A percentile compares a stretch with the other conserved stretches of the same genome.
Evolutionary conservation across 2,329 filamentous ascomycete species (phyloP).

Genomic region (Xylariomycetidae sp.): DNA sequence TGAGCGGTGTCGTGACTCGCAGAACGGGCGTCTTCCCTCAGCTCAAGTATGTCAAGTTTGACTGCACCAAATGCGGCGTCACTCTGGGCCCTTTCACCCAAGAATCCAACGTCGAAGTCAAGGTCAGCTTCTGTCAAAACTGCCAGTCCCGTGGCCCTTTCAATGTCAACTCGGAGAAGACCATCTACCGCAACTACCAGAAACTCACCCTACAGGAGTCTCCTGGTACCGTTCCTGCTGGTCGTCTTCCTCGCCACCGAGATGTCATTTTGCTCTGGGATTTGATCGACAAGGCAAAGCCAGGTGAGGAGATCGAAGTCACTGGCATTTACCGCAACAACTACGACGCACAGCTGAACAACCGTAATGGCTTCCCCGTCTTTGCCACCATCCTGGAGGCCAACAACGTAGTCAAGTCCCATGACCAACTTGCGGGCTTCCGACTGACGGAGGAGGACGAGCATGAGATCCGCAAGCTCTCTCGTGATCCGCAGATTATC

Average conservation of each 20-base stretch:
- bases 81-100: conserved; percentile 96
- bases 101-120: conserved; percentile 93
- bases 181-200: conserved; percentile 97
- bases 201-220: conserved; percentile 96
- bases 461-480: conserved; percentile 79
- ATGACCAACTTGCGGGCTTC: conserved; percentile 96
- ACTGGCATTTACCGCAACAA: conserved; percentile 97
- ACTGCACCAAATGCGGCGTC: conserved; percentile 87
- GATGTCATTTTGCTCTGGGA: conserved; percentile 97
- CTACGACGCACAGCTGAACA: conserved; percentile 95
- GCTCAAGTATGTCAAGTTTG: conserved; percentile 97
- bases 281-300: conserved; percentile 92
- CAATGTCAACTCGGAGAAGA: conserved; percentile 93
- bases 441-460: conserved; percentile 93
- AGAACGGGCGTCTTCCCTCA: conserved; percentile 95
- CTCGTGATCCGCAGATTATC: conserved; percentile 82
- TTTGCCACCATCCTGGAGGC: conserved; percentile 97
- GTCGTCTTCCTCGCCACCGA: conserved; percentile 84
- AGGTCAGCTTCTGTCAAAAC: conserved; percentile 91
- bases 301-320: conserved; percentile 94
- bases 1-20: conserved; percentile 91
- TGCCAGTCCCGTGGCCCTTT: conserved; percentile 95
- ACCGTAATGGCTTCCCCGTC: conserved; percentile 96
- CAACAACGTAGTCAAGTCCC: conserved; percentile 93
- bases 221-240: conserved; percentile 91